These are phyloP conservation scores for Alternaria novae-zelandiae DNA, from an alignment of 2,329 filamentous ascomycete species.

Conservation along the genomic window DNA sequence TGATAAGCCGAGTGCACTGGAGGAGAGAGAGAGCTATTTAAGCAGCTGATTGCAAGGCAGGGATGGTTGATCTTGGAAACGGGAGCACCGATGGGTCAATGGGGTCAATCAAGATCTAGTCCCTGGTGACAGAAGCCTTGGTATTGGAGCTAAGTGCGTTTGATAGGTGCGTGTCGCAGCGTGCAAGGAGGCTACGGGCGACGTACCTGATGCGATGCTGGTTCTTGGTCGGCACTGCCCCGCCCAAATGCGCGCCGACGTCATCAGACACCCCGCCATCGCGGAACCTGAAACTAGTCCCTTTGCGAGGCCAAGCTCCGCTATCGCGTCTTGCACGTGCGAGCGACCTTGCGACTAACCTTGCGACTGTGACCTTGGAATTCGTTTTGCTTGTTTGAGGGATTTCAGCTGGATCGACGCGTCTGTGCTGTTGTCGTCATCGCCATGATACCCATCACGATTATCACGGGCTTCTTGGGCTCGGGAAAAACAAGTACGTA, in stretches of 20 bases:
- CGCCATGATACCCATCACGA: slow-evolving; percentile 78
- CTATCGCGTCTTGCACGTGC: slow-evolving; percentile 6
- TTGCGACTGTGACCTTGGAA: not conserved
- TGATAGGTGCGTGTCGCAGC: not conserved
- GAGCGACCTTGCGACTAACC: not conserved
- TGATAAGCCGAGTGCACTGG: not conserved
- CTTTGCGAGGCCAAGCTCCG: not conserved
- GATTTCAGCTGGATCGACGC: not conserved
- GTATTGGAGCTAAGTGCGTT: not conserved
- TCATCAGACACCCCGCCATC: slow-evolving; percentile 10
- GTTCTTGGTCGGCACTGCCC: slow-evolving; percentile 4
- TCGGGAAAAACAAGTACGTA: slow-evolving; percentile 82
- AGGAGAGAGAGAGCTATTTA: slow-evolving; percentile 18
- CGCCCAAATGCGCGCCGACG: slow-evolving; percentile 11
- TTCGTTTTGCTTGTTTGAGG: not conserved
- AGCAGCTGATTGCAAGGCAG: not conserved
- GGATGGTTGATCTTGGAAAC: slow-evolving; percentile 1
- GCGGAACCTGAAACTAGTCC: slow-evolving; percentile 3
- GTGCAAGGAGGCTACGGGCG: slow-evolving; percentile 4
- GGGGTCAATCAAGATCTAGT: slow-evolving; percentile 11
- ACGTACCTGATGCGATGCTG: slow-evolving; percentile 15
- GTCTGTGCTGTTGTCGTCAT: not conserved
- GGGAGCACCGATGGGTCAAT: not conserved
- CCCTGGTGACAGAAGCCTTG: slow-evolving; percentile 1
- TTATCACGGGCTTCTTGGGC: slow-evolving; percentile 94